Conservation (phyloP, 2,329 filamentous ascomycete species). For the Colletotrichum camelliae region DNA sequence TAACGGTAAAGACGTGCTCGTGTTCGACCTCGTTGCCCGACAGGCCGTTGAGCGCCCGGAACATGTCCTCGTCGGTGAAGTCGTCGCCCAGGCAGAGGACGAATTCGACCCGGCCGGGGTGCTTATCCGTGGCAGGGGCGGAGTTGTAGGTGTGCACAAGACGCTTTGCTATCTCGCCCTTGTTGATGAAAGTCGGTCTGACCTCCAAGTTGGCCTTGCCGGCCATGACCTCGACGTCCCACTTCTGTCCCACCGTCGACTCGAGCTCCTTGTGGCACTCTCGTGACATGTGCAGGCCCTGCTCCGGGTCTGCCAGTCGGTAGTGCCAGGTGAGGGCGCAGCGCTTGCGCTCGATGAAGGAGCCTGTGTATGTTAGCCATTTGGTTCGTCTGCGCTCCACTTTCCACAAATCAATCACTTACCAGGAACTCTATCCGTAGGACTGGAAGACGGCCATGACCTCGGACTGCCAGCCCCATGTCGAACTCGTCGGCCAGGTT, state of each 20-base stretch:
- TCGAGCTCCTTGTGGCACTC: slow-evolving; percentile 86
- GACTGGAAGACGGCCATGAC: slow-evolving; percentile 85
- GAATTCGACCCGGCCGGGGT: slow-evolving; percentile 72
- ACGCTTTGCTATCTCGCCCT: slow-evolving; percentile 90
- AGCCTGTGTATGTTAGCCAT: slow-evolving; percentile 56
- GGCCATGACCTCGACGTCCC: slow-evolving; percentile 94
- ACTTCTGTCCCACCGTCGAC: slow-evolving; percentile 74
- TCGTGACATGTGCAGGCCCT: slow-evolving; percentile 78
- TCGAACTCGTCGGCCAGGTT: slow-evolving; percentile 86
- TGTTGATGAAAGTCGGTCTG: slow-evolving; percentile 96
- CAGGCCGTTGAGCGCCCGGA: slow-evolving; percentile 75
- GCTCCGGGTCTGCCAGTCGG: slow-evolving; percentile 86
- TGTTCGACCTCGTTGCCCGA: slow-evolving; percentile 58
- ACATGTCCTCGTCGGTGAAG: slow-evolving; percentile 97
- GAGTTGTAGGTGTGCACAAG: slow-evolving; percentile 76
- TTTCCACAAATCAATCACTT: slow-evolving; percentile 31
- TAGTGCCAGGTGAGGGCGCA: slow-evolving; percentile 98
- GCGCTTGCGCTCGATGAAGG: slow-evolving; percentile 92
- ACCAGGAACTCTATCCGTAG: slow-evolving; percentile 87
- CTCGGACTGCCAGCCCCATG: slow-evolving; percentile 90
- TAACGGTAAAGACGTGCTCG: slow-evolving; percentile 85
- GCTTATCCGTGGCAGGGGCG: slow-evolving; percentile 47
- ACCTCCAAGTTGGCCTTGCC: slow-evolving; percentile 98
- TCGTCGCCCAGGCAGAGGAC: slow-evolving; percentile 93
- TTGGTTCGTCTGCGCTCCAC: too few species aligned